These are phyloP conservation scores for Talaromyces sp. DNA, from an alignment of 2,329 filamentous ascomycete species.

Conservation along the genomic window DNA sequence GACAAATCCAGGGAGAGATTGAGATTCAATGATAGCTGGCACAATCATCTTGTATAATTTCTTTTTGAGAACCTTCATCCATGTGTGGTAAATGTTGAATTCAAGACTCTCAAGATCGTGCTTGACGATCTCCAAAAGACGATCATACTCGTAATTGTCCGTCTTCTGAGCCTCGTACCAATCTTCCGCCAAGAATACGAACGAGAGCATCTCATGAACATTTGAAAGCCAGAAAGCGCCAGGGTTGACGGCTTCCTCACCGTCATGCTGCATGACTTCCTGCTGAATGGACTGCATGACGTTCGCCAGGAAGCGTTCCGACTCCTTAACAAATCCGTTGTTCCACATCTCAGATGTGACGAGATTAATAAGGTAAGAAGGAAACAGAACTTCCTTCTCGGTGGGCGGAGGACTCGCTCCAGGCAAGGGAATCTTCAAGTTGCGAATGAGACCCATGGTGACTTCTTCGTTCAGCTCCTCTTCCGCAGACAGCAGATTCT, in stretches of 20 bases:
- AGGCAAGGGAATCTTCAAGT: conserved; percentile 91
- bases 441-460: conserved; percentile 90
- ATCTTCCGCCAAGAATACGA: conserved; percentile 97
- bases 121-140: conserved; percentile 96
- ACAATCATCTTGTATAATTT: conserved; percentile 99
- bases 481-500: conserved; percentile 89
- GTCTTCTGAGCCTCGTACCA: conserved; percentile 99
- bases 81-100: conserved; percentile 99
- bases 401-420: conserved; percentile 83
- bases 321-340: conserved; percentile 99
- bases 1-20: conserved; percentile 95
- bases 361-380: conserved; percentile 96
- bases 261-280: conserved; percentile 98
- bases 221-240: conserved; percentile 99
- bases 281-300: conserved; percentile 99
- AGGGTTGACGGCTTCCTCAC: conserved; percentile 93
- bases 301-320: conserved; percentile 95
- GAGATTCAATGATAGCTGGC: conserved; percentile 96
- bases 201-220: conserved; percentile 99
- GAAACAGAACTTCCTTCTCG: conserved; percentile 98
- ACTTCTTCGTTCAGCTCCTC: conserved; percentile 96
- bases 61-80: conserved; percentile 99
- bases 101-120: conserved; percentile 96
- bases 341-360: conserved; percentile 99
- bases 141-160: conserved; percentile 98